Evolutionary conservation across 169 alveolate species (phyloP).

Genomic region (Eimeria tenella): DNA sequence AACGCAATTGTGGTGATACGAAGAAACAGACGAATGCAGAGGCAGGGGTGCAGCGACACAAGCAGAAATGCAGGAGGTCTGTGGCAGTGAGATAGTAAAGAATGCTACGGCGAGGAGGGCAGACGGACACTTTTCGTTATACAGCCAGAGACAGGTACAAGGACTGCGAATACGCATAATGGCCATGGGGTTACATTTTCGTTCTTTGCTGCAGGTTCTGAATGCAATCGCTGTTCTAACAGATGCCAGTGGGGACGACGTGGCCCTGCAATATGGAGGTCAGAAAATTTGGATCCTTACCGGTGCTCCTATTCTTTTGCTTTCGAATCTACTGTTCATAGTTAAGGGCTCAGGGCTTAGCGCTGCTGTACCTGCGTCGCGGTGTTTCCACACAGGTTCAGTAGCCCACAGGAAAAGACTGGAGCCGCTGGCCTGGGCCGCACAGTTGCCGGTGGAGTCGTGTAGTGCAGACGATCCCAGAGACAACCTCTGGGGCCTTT

Average conservation of each 20-base stretch:
- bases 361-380: not conserved
- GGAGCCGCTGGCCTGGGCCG: constrained; percentile 29
- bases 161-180: not conserved
- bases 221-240: not conserved
- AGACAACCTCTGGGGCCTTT: not conserved
- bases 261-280: constrained; percentile 63
- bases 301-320: not conserved
- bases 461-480: not conserved
- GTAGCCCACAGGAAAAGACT: constrained; percentile 32
- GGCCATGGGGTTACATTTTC: not conserved
- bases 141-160: not conserved
- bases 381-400: constrained; percentile 1
- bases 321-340: too few species aligned
- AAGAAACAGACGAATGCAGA: not conserved
- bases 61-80: not conserved
- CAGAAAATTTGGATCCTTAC: not conserved
- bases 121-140: not conserved
- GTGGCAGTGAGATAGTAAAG: not conserved
- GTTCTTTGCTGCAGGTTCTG: not conserved
- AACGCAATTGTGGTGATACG: not conserved
- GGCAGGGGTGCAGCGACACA: not conserved
- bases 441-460: constrained; percentile 11
- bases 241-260: constrained; percentile 48
- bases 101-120: not conserved
- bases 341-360: not conserved